Conservation (phyloP, 768 basidiomycete species). For the Tephrocybe sp. region DNA sequence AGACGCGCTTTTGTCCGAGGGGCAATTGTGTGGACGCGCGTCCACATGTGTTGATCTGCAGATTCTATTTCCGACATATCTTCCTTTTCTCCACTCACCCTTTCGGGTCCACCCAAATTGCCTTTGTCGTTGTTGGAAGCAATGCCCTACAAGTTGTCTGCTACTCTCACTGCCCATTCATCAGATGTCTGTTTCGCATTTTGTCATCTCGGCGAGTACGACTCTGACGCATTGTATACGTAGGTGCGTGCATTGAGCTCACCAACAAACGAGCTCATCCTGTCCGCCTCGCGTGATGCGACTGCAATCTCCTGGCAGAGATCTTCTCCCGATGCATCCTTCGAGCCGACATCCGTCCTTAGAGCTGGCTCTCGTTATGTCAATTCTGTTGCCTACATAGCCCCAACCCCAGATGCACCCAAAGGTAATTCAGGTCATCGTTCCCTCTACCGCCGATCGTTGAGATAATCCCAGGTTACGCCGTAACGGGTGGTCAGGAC, state of each 20-base stretch:
- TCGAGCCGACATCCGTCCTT: slow-evolving; percentile 52
- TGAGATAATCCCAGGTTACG: slow-evolving; percentile 59
- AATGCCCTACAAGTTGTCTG: slow-evolving; percentile 79
- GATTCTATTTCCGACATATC: slow-evolving; percentile 28
- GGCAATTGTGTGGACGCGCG: slow-evolving; percentile 4
- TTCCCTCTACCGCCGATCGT: slow-evolving; percentile 13
- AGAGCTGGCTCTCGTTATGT: slow-evolving; percentile 72
- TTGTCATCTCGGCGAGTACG: slow-evolving; percentile 11
- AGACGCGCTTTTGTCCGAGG: background rate
- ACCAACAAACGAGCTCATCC: slow-evolving; percentile 70
- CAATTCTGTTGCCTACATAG: slow-evolving; percentile 78
- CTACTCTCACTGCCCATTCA: slow-evolving; percentile 65
- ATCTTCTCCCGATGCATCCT: slow-evolving; percentile 42
- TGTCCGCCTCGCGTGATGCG: slow-evolving; percentile 90
- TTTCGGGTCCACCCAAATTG: too few species aligned
- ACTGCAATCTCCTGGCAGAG: slow-evolving; percentile 86
- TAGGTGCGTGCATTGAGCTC: slow-evolving; percentile 84
- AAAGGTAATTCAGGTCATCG: slow-evolving; percentile 50
- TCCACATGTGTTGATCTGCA: slow-evolving; percentile 5
- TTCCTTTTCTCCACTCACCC: slow-evolving; percentile 4
- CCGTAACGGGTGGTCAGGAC: slow-evolving; percentile 88
- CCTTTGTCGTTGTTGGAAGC: slow-evolving; percentile 1
- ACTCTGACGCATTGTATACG: slow-evolving; percentile 22
- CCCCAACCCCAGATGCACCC: slow-evolving; percentile 64
- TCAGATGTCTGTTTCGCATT: slow-evolving; percentile 58